Base-by-base conservation (phyloP, 2,329 filamentous ascomycete species). In the Aspergillus persii region DNA sequence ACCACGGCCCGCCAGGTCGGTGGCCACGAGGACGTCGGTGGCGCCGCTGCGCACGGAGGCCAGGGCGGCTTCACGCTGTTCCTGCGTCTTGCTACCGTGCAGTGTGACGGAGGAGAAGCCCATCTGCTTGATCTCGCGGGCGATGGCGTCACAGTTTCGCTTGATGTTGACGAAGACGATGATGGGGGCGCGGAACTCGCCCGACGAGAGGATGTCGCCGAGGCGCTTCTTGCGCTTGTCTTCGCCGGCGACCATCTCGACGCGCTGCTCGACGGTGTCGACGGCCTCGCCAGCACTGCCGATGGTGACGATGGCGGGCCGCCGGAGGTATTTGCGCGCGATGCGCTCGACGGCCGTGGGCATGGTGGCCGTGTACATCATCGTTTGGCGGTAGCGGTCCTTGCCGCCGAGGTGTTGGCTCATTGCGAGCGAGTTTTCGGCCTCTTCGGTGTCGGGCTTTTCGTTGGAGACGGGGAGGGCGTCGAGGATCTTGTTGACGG, bases 361-460 rank as follows among this genome's bases (percentile, higher is more conserved):
- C 95, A 99, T 99, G 30, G 95, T 99, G 55, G 95, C 95, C 65
- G 95, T 98, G 86, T 98, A 99, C 95, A 99, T 99, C 95, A 99
- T 99, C 0, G 95, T 99, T 76, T 99, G 94, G 60, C 95, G 84
- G 79, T 98, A 98, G 26, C 90, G 85, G 69, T 92, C 89, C 66
- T 87, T 86, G 18, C 86, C 86, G 55, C 88, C 88, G 1, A 96
- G 79, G 68, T 90, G 89, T 59, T 86, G 84, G 68, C 87, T 89
- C 94, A 98, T 98, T n/a, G 89, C 86, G 58, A 84, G 81, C 0
- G 90, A 82, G 71, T 98, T 86, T 75, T 99, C 95, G 5, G 95
- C 95, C 55, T 91, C 91, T 11, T 98, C 94, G 0, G 86, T 90
- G 75, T 99, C 95, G 0, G 95, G 95, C 76, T 98, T 99, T 76